Base-by-base conservation (phyloP, 441 rosid species). In the Sinapis alba region DNA sequence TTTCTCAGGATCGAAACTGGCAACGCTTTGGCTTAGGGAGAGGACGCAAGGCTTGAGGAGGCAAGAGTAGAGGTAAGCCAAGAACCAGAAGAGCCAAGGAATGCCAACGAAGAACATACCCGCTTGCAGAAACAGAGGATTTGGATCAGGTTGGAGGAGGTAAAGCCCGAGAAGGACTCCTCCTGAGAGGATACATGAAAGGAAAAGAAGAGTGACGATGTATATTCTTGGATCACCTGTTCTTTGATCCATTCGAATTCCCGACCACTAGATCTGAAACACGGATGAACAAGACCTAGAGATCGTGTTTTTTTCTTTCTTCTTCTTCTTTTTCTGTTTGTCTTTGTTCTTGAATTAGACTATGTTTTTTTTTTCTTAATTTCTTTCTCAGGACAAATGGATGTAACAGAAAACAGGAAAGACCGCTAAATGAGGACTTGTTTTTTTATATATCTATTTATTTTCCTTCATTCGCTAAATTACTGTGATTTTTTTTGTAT, bases 31-130 rank as follows among this genome's bases (percentile, higher is more conserved):
- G 60, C 43, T 3, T 7, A 69, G 11, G 19, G 27, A 51, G 57
- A 38, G 23, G 9, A 11, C 32, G 9, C 74, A 73, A 26, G 88
- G 86, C 75, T 63, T 80, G 69, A 83, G 65, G 67, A 78, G 58
- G 63, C 87, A 91, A 7, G 78, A 74, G 79, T 86, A 90, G 13
- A 86, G 1, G 74, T 84, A 92, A 19, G 82, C 79, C 34, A 80
- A 38, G 64, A 92, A 73, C 98, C 98, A 90, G 70, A 89, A 89
- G 3, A 75, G 36, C 96, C 98, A 92, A 1, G 96, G 96, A 68
- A 89, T 71, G 72, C 83, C 88, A 11, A 85, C 86, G 13, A 90
- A 87, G 75, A 80, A 3, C 73, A 92, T 68, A 4, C 96, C 96
- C 8, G 72, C 77, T 50, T 79, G 18, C 1, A 85, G 84, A 76